Conservation (phyloP, 2,329 filamentous ascomycete genomes). For the Canariomyces notabilis region DNA sequence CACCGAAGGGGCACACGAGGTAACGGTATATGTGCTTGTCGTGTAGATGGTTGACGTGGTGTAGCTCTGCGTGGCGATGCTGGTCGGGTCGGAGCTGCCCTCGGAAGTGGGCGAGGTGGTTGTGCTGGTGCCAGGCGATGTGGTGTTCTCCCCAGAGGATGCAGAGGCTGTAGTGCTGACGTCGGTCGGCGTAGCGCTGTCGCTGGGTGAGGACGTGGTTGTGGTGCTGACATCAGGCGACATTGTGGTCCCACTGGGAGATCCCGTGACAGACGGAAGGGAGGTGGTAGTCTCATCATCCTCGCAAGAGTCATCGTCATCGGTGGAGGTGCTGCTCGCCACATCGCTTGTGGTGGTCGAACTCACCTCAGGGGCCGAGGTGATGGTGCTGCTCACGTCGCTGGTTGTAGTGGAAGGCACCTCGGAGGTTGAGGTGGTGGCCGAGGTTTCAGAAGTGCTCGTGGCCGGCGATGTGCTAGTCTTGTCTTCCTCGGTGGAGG, state of each 20-base stretch:
- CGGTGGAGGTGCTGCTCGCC: constrained; percentile 2
- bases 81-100: constrained; percentile 1
- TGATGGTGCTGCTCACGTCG: constrained; percentile 6
- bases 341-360: neutral
- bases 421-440: constrained; percentile 1
- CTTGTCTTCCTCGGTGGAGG: neutral
- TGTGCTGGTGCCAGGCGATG: constrained; percentile 4
- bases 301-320: neutral
- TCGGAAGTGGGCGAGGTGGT: neutral
- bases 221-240: constrained; percentile 1
- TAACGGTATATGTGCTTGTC: constrained; percentile 32
- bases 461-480: neutral
- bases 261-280: neutral
- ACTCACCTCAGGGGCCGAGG: neutral
- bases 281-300: neutral
- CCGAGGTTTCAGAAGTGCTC: neutral
- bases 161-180: too few species aligned
- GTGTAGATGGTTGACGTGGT: constrained; percentile 32
- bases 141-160: neutral
- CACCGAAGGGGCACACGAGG: constrained; percentile 27
- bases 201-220: neutral
- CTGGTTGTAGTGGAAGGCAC: constrained; percentile 10
- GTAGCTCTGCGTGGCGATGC: constrained; percentile 4
- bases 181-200: too few species aligned
- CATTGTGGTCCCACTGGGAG: constrained; percentile 4